These are phyloP conservation scores for Bothriochloa decipiens DNA, from an alignment of 176 grass and related monocot species.

Conservation along the genomic window DNA sequence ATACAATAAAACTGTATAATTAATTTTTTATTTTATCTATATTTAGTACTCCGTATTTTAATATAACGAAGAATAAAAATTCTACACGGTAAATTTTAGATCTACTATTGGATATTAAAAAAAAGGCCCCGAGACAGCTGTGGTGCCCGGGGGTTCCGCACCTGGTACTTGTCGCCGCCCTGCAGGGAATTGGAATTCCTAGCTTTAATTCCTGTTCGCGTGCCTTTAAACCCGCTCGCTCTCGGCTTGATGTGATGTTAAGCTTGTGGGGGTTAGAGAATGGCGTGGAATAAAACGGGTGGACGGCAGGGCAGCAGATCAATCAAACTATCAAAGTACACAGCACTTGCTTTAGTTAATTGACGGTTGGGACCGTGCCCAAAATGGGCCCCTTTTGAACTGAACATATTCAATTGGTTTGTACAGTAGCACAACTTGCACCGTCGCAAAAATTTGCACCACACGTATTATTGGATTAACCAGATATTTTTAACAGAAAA, in stretches of 20 bases:
- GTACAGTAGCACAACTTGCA: neutral
- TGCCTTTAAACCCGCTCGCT: neutral
- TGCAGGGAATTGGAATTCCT: neutral
- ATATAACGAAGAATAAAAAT: too few species aligned
- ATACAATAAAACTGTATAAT: too few species aligned
- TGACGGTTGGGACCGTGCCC: neutral
- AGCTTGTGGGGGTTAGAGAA: neutral
- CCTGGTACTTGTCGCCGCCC: too few species aligned
- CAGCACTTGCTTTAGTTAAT: neutral
- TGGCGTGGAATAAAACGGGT: constrained; percentile 20
- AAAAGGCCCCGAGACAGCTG: neutral
- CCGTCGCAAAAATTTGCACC: too few species aligned
- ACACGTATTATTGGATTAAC: too few species aligned
- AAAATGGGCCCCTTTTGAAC: neutral
- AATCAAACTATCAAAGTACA: too few species aligned
- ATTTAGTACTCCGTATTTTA: too few species aligned
- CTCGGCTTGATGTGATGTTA: neutral
- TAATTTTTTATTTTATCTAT: too few species aligned
- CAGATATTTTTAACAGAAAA: too few species aligned
- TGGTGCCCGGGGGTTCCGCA: neutral
- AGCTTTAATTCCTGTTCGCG: neutral
- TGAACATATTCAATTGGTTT: neutral
- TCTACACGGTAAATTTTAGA: too few species aligned
- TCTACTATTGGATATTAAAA: too few species aligned
- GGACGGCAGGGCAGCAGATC: neutral